Evolutionary conservation across 352 stramenopile genomes (phyloP).

Genomic region (Phytopythium delawarense): DNA sequence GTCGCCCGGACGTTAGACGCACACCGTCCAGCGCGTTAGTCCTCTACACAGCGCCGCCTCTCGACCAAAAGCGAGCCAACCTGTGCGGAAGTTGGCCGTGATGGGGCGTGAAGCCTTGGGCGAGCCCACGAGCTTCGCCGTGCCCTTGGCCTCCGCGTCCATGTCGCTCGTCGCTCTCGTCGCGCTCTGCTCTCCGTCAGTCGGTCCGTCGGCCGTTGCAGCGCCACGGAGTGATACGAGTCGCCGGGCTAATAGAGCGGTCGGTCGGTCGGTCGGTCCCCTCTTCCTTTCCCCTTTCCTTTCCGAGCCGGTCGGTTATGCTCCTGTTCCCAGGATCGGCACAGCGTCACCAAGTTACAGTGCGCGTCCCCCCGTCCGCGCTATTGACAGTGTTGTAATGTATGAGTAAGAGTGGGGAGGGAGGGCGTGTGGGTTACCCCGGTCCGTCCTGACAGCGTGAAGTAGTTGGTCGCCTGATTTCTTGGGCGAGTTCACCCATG

Average conservation of each 20-base stretch:
- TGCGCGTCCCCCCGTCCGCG: not conserved
- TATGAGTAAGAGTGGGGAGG: not conserved
- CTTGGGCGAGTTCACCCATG: not conserved
- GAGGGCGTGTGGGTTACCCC: not conserved
- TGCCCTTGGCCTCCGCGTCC: slow-evolving; percentile 11
- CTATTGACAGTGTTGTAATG: not conserved
- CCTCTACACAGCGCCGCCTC: not conserved
- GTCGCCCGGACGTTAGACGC: not conserved
- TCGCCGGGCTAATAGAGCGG: not conserved
- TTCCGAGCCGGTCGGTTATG: not conserved
- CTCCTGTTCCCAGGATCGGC: not conserved
- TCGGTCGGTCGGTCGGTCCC: not conserved
- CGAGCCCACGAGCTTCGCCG: slow-evolving; percentile 41
- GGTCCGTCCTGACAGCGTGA: not conserved
- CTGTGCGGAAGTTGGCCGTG: slow-evolving; percentile 67
- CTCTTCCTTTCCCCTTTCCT: slow-evolving; percentile 1
- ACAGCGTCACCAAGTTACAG: not conserved
- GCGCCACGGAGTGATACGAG: not conserved
- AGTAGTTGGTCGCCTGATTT: slow-evolving; percentile 2
- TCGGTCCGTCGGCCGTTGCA: not conserved
- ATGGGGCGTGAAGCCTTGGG: slow-evolving; percentile 46
- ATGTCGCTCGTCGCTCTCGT: not conserved
- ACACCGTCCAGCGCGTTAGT: not conserved
- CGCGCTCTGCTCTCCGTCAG: not conserved
- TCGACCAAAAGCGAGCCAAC: slow-evolving; percentile 10